These are phyloP conservation scores for Amphicarpaea edgeworthii DNA, from an alignment of 306 rosid species.

Conservation along the genomic window DNA sequence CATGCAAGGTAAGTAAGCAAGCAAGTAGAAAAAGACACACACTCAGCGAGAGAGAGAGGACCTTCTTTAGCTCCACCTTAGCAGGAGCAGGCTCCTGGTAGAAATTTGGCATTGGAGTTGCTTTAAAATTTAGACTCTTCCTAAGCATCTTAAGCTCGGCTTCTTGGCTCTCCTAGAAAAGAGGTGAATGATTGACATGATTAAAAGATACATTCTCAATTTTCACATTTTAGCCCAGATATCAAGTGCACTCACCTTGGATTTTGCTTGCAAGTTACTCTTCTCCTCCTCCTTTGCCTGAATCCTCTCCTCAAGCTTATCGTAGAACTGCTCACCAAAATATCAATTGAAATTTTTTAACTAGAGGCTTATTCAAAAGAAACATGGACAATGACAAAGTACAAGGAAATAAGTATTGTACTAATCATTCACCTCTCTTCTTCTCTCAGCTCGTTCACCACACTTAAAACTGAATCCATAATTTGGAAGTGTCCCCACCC, in stretches of 20 bases:
- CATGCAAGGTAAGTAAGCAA: not conserved
- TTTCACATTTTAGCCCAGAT: conserved; percentile 29
- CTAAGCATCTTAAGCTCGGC: conserved; percentile 76
- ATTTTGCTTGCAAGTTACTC: conserved; percentile 81
- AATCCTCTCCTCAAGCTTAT: conserved; percentile 94
- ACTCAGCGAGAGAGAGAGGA: conserved; percentile 27
- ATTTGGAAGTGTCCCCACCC: conserved; percentile 78
- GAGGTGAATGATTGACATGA: conserved; percentile 10
- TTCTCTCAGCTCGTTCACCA: conserved; percentile 92
- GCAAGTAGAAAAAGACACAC: not conserved
- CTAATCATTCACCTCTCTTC: conserved; percentile 82
- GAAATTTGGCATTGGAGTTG: conserved; percentile 81
- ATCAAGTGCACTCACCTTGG: conserved; percentile 68
- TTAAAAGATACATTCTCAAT: conserved; percentile 29
- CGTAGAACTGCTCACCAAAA: conserved; percentile 75
- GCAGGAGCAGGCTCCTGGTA: conserved; percentile 83
- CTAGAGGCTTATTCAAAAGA: conserved; percentile 38
- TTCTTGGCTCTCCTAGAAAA: conserved; percentile 81
- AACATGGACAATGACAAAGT: conserved; percentile 10
- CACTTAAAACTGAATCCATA: conserved; percentile 95
- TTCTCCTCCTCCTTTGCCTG: conserved; percentile 91
- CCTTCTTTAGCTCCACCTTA: conserved; percentile 76
- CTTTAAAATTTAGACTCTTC: conserved; percentile 74
- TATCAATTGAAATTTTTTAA: conserved; percentile 5
- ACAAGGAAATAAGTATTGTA: conserved; percentile 18